Evolutionary conservation across 345 rosid species (phyloP).

Genomic region (Rhodamnia rubescens): DNA sequence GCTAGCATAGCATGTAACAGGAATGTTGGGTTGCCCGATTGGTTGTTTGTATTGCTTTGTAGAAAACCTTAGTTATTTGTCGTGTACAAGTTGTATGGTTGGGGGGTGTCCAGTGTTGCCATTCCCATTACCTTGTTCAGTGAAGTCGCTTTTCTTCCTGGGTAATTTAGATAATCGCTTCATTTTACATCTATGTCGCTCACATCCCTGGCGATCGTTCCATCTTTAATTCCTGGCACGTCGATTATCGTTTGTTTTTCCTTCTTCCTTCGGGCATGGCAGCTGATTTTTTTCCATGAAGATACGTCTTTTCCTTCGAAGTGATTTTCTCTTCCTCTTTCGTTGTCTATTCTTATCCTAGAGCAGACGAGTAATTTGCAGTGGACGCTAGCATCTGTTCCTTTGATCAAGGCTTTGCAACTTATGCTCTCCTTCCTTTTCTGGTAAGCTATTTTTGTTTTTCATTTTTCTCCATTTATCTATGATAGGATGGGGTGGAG

Average conservation of each 20-base stretch:
- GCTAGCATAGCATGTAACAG: neutral
- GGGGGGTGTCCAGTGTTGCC: neutral
- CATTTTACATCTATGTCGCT: neutral
- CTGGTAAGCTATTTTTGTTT: slow-evolving; percentile 33
- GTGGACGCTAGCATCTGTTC: slow-evolving; percentile 79
- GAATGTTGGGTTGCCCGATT: neutral
- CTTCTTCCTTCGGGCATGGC: neutral
- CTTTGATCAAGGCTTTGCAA: slow-evolving; percentile 84
- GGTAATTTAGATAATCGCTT: neutral
- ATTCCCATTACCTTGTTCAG: neutral
- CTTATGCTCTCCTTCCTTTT: slow-evolving; percentile 76
- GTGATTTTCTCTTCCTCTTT: neutral
- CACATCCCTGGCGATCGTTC: neutral
- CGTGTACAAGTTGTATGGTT: neutral
- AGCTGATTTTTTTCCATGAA: neutral
- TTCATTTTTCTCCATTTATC: neutral
- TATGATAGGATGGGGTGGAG: neutral
- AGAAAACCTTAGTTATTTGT: neutral
- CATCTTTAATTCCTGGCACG: neutral
- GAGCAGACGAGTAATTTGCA: slow-evolving; percentile 68
- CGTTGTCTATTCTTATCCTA: slow-evolving; percentile 12
- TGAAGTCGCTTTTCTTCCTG: neutral
- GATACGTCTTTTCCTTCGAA: neutral
- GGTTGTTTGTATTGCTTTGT: neutral
- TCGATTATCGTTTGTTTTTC: neutral